Base-by-base conservation (phyloP, 2,329 filamentous ascomycete genomes). In the Ophiostoma sp. region DNA sequence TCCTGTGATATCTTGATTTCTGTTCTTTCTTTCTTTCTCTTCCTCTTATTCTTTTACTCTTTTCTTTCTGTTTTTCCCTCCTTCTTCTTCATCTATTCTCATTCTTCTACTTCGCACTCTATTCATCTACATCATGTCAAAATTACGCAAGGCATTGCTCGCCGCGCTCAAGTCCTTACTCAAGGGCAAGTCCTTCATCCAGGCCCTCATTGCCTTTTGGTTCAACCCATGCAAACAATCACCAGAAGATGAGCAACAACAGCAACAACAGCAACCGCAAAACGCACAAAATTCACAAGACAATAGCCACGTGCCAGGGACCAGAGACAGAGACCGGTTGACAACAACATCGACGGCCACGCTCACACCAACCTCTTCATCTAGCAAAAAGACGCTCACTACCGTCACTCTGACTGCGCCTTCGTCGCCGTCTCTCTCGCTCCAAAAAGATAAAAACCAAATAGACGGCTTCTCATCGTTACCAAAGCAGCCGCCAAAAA, bases 161-260 rank as follows among this genome's bases (percentile, higher is more conserved):
- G 81, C 84, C 73, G 86, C 85, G 72, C 78, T 88, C 77, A 87
- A 83, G 79, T 86, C 85, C 74, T 80, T 89, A 70, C 79, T 87
- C 67, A 82, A 83, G 68, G 87, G 87, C 74, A 88, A 85, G 79
- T 86, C 86, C 67, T 79, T 89, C 72, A 77, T 89, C 71, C 83
- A 86, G 75, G 84, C 85, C 68, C 79, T 89, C 39, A 77, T 89
- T 71, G 80, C 84, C 71, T 84, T 84, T 76, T 87, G 85, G 84
- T 78, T 83, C 62, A 80, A 77, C 71, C 81, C 68, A 65, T 39
- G 62, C 62, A 23, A 64, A 4, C 41, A 62, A 6, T 33, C 57
- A 33, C 27, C 57, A 33, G 57, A 33, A 62, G 23, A 35, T n/a
- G 57, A 3, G 36, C 35, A 57, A 35, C 62, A 65, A 64, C 60